Evolutionary conservation across 768 basidiomycete species (phyloP).

Genomic region (Lactarius pseudohatsudake): DNA sequence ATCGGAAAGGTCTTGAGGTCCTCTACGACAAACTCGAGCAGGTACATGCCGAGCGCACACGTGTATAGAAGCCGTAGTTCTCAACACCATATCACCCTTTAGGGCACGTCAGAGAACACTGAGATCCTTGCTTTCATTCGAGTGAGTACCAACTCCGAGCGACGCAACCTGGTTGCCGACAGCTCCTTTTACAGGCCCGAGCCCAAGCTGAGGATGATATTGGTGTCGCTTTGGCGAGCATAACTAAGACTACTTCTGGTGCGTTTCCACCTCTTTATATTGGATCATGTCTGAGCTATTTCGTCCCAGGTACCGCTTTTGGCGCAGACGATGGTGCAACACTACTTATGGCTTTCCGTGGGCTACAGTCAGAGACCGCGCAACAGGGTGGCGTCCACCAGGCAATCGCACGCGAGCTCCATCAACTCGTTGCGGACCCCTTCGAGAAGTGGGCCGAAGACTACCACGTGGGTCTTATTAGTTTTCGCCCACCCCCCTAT

Average conservation of each 20-base stretch:
- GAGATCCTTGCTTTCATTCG: constrained; percentile 82
- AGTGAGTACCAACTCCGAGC: constrained; percentile 48
- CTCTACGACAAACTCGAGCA: constrained; percentile 76
- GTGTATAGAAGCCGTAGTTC: not conserved
- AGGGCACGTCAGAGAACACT: constrained; percentile 83
- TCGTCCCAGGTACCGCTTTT: constrained; percentile 58
- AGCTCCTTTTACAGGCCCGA: constrained; percentile 55
- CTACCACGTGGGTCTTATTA: constrained; percentile 55
- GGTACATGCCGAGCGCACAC: constrained; percentile 41
- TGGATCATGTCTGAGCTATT: not conserved
- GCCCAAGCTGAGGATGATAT: constrained; percentile 66
- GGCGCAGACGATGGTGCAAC: constrained; percentile 83
- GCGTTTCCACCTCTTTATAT: constrained; percentile 28
- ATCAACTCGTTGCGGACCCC: constrained; percentile 72
- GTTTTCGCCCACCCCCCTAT: not conserved
- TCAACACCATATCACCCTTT: constrained; percentile 29
- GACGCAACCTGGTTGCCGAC: constrained; percentile 15
- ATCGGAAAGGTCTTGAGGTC: constrained; percentile 77
- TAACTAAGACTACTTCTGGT: constrained; percentile 52
- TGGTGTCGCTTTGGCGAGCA: constrained; percentile 56
- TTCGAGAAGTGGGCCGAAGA: constrained; percentile 77
- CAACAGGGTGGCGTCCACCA: constrained; percentile 75
- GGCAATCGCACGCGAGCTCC: constrained; percentile 71
- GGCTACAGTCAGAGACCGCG: constrained; percentile 70
- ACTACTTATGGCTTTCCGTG: constrained; percentile 73